Evolutionary conservation across 2,329 filamentous ascomycete genomes (phyloP).

Genomic region (Fusarium falciforme): DNA sequence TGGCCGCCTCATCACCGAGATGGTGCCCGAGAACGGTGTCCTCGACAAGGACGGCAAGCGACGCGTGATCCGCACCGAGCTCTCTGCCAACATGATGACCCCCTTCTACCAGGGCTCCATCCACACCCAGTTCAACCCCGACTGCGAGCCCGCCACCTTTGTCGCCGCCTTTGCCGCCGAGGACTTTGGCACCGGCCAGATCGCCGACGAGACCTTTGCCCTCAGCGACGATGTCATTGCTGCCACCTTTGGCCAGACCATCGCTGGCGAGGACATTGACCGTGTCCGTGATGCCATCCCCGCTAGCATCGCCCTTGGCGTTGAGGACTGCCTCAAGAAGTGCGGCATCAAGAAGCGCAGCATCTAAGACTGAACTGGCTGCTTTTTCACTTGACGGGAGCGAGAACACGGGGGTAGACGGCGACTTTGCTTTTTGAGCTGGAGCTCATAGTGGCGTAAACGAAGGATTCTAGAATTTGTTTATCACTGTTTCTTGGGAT

Average conservation of each 20-base stretch:
- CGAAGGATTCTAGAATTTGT: neutral
- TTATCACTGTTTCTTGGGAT: constrained; percentile 8
- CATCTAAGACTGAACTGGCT: constrained; percentile 13
- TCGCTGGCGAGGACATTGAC: constrained; percentile 60
- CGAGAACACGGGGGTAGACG: neutral
- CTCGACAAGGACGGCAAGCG: constrained; percentile 49
- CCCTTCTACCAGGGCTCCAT: constrained; percentile 66
- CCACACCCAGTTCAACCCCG: constrained; percentile 68
- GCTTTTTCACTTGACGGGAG: neutral
- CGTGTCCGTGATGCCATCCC: constrained; percentile 56
- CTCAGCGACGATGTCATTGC: constrained; percentile 58
- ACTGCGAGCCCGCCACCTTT: constrained; percentile 62
- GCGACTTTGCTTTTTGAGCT: neutral
- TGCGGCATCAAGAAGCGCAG: constrained; percentile 54
- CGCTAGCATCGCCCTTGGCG: constrained; percentile 61
- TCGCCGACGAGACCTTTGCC: constrained; percentile 63
- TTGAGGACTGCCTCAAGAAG: constrained; percentile 61
- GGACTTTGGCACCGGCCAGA: constrained; percentile 64
- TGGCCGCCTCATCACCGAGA: constrained; percentile 62
- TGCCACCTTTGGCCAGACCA: constrained; percentile 58
- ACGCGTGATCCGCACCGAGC: constrained; percentile 56
- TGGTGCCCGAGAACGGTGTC: constrained; percentile 65
- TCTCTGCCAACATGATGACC: constrained; percentile 60
- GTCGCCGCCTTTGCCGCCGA: constrained; percentile 62
- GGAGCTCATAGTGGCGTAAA: constrained; percentile 9